phyloP scores from a whole-genome alignment of 139 green algal genomes.

The Tetratostichococcus sp. region DNA sequence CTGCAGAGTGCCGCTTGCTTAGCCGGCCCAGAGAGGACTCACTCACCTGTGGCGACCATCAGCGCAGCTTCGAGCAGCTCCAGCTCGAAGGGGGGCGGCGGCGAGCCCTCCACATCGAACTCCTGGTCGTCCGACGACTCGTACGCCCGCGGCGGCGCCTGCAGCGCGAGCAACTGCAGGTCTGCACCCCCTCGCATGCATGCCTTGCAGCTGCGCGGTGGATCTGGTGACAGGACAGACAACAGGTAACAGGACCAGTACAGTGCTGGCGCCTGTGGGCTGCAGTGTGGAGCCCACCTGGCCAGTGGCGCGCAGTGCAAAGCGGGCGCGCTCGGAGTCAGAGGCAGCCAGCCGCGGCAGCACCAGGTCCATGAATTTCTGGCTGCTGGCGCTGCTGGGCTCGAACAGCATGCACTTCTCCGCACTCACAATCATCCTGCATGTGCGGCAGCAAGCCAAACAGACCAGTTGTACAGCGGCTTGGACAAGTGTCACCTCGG shows the following conservation, averaged over 20 bases:
- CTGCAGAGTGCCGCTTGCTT: too few species aligned
- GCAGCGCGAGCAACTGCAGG: background rate
- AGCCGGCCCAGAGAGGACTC: background rate
- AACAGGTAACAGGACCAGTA: too few species aligned
- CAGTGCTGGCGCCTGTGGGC: too few species aligned
- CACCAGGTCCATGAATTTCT: slow-evolving; percentile 74
- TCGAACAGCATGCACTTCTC: slow-evolving; percentile 88
- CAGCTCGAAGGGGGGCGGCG: slow-evolving; percentile 83
- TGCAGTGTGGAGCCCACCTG: too few species aligned
- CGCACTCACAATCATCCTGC: slow-evolving; percentile 64
- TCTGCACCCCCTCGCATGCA: too few species aligned
- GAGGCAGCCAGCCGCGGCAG: slow-evolving; percentile 53
- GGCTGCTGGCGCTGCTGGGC: slow-evolving; percentile 46
- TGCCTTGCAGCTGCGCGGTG: too few species aligned
- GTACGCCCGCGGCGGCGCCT: background rate
- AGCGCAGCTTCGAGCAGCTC: slow-evolving; percentile 87
- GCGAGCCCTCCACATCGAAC: slow-evolving; percentile 16
- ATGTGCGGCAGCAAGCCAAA: background rate
- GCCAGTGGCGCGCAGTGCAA: background rate
- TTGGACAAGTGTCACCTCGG: too few species aligned
- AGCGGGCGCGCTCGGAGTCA: background rate
- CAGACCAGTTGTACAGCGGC: too few species aligned
- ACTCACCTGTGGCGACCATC: slow-evolving; percentile 70
- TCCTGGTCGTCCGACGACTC: background rate
- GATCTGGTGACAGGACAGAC: too few species aligned